Evolutionary conservation across 2,329 filamentous ascomycete genomes (phyloP).

Genomic region (Leptographium radiaticola): DNA sequence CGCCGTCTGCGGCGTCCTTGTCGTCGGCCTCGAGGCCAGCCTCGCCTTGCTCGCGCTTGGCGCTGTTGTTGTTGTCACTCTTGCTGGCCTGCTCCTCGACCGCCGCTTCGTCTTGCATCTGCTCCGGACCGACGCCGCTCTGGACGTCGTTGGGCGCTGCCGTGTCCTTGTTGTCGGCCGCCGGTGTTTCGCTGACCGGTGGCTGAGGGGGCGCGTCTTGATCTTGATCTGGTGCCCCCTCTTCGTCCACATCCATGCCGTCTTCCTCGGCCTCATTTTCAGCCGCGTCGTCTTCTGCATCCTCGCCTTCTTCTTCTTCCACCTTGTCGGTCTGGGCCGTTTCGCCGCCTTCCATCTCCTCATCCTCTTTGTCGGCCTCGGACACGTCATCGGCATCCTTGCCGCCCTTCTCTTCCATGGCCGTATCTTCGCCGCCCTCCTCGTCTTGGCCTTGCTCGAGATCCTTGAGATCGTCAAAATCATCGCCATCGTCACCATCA

Average conservation of each 20-base stretch:
- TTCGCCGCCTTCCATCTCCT: constrained; percentile 32
- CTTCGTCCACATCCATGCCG: constrained; percentile 36
- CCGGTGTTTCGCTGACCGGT: constrained; percentile 25
- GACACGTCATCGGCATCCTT: constrained; percentile 32
- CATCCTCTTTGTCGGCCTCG: constrained; percentile 23
- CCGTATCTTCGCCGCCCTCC: constrained; percentile 73
- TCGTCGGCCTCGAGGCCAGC: constrained; percentile 53
- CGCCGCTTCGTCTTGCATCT: constrained; percentile 41
- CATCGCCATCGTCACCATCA: constrained; percentile 36
- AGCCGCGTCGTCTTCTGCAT: constrained; percentile 28
- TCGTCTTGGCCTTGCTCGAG: constrained; percentile 68
- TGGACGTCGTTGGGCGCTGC: constrained; percentile 50
- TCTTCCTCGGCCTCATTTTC: constrained; percentile 27
- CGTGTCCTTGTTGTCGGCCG: constrained; percentile 45
- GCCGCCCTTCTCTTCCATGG: constrained; percentile 63
- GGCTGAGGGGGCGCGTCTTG: constrained; percentile 22
- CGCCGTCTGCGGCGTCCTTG: constrained; percentile 38
- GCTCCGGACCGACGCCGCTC: constrained; percentile 51
- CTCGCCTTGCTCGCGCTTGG: constrained; percentile 53
- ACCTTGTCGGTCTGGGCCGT: constrained; percentile 33
- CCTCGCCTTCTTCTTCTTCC: constrained; percentile 30
- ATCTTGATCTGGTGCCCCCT: constrained; percentile 40
- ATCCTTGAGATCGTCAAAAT: constrained; percentile 35
- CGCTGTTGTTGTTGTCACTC: constrained; percentile 37
- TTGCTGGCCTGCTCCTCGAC: constrained; percentile 7